Base-by-base conservation (phyloP, 2,329 filamentous ascomycete species). In the Diplodia scrobiculata region DNA sequence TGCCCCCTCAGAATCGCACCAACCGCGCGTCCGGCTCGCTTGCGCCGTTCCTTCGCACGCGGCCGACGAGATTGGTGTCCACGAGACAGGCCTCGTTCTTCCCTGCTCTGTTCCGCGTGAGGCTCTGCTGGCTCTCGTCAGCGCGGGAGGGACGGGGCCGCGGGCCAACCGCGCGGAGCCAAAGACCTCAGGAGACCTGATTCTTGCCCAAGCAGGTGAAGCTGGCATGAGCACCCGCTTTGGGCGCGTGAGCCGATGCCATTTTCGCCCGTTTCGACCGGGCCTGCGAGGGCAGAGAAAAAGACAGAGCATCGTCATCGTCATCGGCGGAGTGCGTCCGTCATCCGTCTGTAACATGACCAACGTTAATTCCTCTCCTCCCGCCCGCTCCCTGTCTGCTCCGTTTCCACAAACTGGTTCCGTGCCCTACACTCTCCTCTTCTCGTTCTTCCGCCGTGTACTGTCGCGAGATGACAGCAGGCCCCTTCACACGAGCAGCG, bases 91-190 rank as follows among this genome's bases (percentile, higher is more conserved):
- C n/a, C 32, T 34, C 48, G 25, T 50, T 36, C 27, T n/a, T 21
- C 55, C 41, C 19, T 41, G 19, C n/a, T 14, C 10, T 10, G 9
- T 10, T 36, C 34, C 34, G 7, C 27, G n/a, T 62, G 58, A 62
- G 58, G 58, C 58, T 62, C 58, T 62, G 27, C 58, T 62, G 38
- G 54, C 58, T 62, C 58, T 62, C 58, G 58, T 62, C 41, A 62
- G 58, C 58, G 41, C 41, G 41, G 41, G 27, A 45, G 17, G 34
- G 41, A 5, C 41, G 10, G 38, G 41, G 41, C 21, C 17, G 29
- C 41, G 25, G 14, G 19, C 17, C 55, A 41, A 60, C 45, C 45
- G 19, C 41, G 27, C 38, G 9, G 17, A 34, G 41, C 13, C 38
- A 50, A 47, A 62, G 48, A 50, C 45, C 38, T 45, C 41, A 45